A percentile compares a stretch with the other conserved stretches of the same genome.
phyloP scores from a whole-genome alignment of 306 rosid genomes.

The Ormosia emarginata region DNA sequence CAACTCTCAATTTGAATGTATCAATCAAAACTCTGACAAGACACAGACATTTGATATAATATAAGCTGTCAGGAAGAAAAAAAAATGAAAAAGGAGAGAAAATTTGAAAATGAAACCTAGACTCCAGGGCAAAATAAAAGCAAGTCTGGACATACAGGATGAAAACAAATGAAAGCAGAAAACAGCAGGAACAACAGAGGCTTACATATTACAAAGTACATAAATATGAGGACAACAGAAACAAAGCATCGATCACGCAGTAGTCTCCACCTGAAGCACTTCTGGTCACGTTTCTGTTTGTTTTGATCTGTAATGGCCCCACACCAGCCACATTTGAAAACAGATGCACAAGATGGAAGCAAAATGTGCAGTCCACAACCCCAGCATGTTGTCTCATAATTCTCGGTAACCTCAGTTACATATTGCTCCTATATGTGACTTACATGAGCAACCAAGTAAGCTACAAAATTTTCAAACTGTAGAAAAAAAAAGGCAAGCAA shows the following conservation, averaged over 20 bases:
- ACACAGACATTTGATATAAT: conserved; percentile 4
- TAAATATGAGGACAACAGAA: conserved; percentile 56
- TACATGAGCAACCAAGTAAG: conserved; percentile 53
- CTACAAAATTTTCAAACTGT: conserved; percentile 48
- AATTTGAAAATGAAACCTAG: background rate
- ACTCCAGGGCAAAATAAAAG: background rate
- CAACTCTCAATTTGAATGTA: conserved; percentile 8
- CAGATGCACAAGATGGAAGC: conserved; percentile 54
- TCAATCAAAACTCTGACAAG: background rate
- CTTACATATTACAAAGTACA: conserved; percentile 83
- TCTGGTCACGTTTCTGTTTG: conserved; percentile 44
- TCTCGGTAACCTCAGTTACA: conserved; percentile 45
- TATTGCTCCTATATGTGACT: conserved; percentile 69
- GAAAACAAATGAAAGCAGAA: background rate
- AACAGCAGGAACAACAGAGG: conserved; percentile 17
- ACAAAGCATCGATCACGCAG: conserved; percentile 75
- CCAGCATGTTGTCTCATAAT: conserved; percentile 78
- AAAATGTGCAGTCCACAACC: conserved; percentile 85
- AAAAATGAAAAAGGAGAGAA: background rate
- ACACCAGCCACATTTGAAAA: conserved; percentile 98
- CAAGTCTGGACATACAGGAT: background rate
- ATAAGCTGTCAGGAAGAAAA: background rate
- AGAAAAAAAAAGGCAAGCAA: conserved; percentile 29
- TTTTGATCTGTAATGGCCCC: conserved; percentile 82
- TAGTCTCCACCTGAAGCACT: conserved; percentile 58